Percentiles rank a stretch among this genome's conserved stretches.
These are phyloP conservation scores for Piper betle DNA, from an alignment of 164 flowering plant species.

Conservation along the genomic window DNA sequence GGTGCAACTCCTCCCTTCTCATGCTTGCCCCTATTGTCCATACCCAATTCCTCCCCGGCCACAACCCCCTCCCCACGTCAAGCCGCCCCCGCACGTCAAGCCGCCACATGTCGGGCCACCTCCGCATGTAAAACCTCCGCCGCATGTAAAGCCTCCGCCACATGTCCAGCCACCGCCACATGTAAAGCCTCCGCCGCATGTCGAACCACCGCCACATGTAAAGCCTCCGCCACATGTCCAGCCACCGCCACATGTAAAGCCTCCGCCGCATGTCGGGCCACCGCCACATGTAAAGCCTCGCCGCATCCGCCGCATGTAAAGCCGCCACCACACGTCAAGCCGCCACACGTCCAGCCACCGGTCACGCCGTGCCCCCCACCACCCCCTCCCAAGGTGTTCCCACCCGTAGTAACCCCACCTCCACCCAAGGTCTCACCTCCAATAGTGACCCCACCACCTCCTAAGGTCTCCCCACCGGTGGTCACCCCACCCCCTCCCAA, in stretches of 20 bases:
- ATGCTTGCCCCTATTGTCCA: slow-evolving; percentile 28
- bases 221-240: background rate
- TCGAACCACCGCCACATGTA: background rate
- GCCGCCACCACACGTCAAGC: too few relatives aligned
- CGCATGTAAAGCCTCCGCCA: background rate
- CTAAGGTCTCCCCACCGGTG: background rate
- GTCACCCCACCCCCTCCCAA: background rate
- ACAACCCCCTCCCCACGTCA: slow-evolving; percentile 4
- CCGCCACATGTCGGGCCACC: slow-evolving; percentile 15
- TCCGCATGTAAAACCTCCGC: background rate
- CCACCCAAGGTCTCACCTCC: too few relatives aligned
- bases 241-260: background rate
- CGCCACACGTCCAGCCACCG: background rate
- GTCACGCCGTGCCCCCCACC: too few relatives aligned
- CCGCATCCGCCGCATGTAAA: slow-evolving; percentile 3
- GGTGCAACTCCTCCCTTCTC: slow-evolving; percentile 16
- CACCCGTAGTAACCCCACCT: too few relatives aligned
- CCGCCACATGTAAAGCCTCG: background rate
- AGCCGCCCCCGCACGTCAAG: background rate
- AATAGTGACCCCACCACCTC: too few relatives aligned
- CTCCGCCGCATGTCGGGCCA: background rate
- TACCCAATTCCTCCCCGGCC: slow-evolving; percentile 22
- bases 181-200: background rate
- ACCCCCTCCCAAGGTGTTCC: too few relatives aligned
- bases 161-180: background rate